These are phyloP conservation scores for Tolypocladium endophyticum DNA, from an alignment of 2,329 filamentous ascomycete species.

Conservation along the genomic window DNA sequence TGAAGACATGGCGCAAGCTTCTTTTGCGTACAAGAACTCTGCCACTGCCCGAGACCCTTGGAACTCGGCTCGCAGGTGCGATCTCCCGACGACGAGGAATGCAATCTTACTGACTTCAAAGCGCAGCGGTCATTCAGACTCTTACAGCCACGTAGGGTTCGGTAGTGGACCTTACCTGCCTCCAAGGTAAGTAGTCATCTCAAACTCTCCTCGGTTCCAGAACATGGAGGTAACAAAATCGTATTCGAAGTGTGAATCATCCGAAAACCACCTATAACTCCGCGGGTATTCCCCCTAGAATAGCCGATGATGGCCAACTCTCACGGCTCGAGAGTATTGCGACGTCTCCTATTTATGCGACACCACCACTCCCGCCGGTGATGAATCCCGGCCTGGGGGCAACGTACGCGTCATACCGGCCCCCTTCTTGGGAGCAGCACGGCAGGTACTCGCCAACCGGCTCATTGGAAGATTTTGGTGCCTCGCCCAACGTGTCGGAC, in stretches of 20 bases:
- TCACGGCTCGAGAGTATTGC: constrained; percentile 29
- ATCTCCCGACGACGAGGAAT: constrained; percentile 1
- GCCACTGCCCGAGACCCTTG: constrained; percentile 37
- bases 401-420: constrained; percentile 27
- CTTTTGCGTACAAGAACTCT: constrained; percentile 36
- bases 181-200: constrained; percentile 25
- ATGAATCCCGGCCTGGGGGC: constrained; percentile 20
- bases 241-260: constrained; percentile 32
- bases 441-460: constrained; percentile 45
- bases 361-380: constrained; percentile 30
- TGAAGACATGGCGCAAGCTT: constrained; percentile 34
- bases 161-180: constrained; percentile 25
- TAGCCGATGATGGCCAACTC: constrained; percentile 20
- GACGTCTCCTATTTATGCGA: constrained; percentile 28
- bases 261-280: constrained; percentile 22
- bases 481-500: constrained; percentile 50
- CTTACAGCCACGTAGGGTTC: constrained; percentile 20
- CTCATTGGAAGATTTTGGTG: constrained; percentile 47
- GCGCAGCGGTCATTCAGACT: constrained; percentile 19
- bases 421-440: constrained; percentile 25
- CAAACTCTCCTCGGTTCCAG: background rate
- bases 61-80: constrained; percentile 43
- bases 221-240: constrained; percentile 19
- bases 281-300: constrained; percentile 3
- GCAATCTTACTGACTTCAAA: constrained; percentile 5